Evolutionary conservation across 106 monocot species (phyloP).

Genomic region (Dendrobium nobile): DNA sequence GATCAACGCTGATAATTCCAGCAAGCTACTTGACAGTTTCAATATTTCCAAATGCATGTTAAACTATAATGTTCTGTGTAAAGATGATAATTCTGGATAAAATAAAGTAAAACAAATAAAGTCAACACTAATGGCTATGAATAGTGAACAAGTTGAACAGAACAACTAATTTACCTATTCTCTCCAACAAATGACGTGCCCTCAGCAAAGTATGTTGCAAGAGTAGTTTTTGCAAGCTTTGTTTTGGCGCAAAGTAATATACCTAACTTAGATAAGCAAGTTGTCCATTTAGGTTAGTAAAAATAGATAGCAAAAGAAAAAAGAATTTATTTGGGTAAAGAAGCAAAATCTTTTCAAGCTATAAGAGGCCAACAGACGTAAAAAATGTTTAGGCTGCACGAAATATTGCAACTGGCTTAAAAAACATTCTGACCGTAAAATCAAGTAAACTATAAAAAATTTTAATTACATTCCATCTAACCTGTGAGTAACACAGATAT

Average conservation of each 20-base stretch:
- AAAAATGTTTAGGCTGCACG: neutral
- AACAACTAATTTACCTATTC: conserved; percentile 26
- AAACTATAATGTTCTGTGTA: neutral
- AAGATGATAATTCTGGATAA: neutral
- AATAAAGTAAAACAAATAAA: neutral
- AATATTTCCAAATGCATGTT: neutral
- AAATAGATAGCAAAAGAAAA: neutral
- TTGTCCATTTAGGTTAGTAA: neutral
- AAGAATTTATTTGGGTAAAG: neutral
- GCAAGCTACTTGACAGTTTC: neutral
- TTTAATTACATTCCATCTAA: too few relatives aligned
- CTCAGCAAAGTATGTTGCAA: conserved; percentile 72
- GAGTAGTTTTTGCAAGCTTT: conserved; percentile 61
- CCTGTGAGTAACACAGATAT: too few relatives aligned
- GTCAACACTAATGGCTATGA: neutral
- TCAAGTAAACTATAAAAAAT: neutral
- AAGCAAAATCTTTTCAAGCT: neutral
- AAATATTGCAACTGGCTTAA: neutral
- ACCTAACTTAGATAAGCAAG: conserved; percentile 26
- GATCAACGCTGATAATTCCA: neutral
- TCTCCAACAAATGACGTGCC: conserved; percentile 39
- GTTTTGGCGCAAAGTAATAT: conserved; percentile 91
- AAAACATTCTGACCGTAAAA: neutral
- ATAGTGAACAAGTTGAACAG: neutral
- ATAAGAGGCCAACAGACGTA: neutral